phyloP scores from a whole-genome alignment of 768 basidiomycete species.

The Calocybe cyanea region DNA sequence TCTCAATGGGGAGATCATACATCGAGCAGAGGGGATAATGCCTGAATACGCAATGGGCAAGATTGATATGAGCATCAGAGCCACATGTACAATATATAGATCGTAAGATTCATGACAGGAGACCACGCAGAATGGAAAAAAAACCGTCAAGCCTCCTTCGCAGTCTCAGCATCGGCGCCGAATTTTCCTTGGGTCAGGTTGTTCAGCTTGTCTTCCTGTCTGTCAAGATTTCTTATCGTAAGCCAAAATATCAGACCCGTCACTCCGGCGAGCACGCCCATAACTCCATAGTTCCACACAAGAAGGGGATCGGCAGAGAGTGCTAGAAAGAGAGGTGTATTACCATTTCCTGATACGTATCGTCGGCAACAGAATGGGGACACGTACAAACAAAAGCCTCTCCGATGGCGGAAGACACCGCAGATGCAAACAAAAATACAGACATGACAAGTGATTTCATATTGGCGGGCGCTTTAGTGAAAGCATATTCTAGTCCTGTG shows the following conservation, averaged over 20 bases:
- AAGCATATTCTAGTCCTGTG: constrained; percentile 83
- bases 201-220: constrained; percentile 61
- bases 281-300: constrained; percentile 69
- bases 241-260: constrained; percentile 55
- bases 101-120: too few relatives aligned
- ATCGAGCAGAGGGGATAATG: too few relatives aligned
- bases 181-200: constrained; percentile 39
- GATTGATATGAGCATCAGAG: too few relatives aligned
- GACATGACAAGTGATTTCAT: constrained; percentile 87
- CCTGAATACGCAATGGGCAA: too few relatives aligned
- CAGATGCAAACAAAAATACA: constrained; percentile 55
- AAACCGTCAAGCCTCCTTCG: neutral
- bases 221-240: constrained; percentile 52
- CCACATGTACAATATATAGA: too few relatives aligned
- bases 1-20: too few relatives aligned
- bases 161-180: neutral
- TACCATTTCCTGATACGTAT: neutral
- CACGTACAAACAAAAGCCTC: constrained; percentile 70
- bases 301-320: constrained; percentile 71
- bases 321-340: constrained; percentile 28
- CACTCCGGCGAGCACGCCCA: constrained; percentile 51
- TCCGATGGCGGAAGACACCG: constrained; percentile 57
- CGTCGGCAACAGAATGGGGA: neutral
- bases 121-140: too few relatives aligned
- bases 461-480: constrained; percentile 84